These are phyloP conservation scores for Pyricularia pennisetigena DNA, from an alignment of 2,329 filamentous ascomycete species.

Conservation along the genomic window DNA sequence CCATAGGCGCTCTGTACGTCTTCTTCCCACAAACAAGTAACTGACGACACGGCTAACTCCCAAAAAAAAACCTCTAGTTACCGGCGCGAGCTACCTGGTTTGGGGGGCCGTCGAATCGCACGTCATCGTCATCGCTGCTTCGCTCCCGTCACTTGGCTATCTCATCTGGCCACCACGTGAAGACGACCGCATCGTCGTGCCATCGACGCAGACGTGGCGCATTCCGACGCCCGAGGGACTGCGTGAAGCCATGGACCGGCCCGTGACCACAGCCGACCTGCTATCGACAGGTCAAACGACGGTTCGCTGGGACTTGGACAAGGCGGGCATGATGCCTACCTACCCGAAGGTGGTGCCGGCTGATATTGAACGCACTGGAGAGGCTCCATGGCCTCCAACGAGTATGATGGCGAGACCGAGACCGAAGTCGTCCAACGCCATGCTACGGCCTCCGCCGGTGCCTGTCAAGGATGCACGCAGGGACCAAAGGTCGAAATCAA, in stretches of 20 bases:
- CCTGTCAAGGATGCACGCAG: not conserved
- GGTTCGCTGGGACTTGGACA: not conserved
- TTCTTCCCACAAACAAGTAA: not conserved
- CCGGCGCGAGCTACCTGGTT: not conserved
- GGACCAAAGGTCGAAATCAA: not conserved
- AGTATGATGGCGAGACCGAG: not conserved
- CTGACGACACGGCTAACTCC: not conserved
- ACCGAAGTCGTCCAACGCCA: not conserved
- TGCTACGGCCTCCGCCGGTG: not conserved
- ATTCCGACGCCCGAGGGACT: not conserved
- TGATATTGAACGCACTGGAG: not conserved
- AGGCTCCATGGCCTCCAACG: not conserved
- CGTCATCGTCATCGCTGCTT: not conserved
- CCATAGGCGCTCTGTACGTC: too few species aligned
- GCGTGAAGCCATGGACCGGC: not conserved
- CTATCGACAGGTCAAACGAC: not conserved
- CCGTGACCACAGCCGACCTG: not conserved
- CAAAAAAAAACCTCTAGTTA: not conserved
- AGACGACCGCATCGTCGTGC: not conserved
- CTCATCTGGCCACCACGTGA: not conserved
- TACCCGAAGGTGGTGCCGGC: not conserved
- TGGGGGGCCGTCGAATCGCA: constrained; percentile 1
- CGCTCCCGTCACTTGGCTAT: not conserved
- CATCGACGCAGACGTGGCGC: not conserved
- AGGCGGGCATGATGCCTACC: not conserved